These are phyloP conservation scores for Trichoderma aggressivum DNA, from an alignment of 2,329 filamentous ascomycete genomes.

Conservation along the genomic window DNA sequence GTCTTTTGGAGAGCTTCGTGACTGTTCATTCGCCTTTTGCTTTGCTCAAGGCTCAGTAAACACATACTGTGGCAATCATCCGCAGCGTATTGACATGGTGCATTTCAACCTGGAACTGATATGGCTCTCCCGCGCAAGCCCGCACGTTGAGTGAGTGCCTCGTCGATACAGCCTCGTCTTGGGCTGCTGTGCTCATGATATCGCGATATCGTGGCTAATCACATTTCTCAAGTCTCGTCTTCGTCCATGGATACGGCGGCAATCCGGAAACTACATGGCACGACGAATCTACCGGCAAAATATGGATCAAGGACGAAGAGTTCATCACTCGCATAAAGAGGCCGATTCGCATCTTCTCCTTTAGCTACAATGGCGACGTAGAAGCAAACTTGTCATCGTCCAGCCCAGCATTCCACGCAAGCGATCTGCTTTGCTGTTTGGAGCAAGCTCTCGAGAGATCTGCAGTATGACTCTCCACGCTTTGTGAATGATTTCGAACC, in stretches of 20 bases:
- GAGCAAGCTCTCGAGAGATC: slow-evolving; percentile 20
- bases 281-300: slow-evolving; percentile 25
- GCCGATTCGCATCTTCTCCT: slow-evolving; percentile 24
- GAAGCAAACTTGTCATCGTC: slow-evolving; percentile 25
- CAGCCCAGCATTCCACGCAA: slow-evolving; percentile 26
- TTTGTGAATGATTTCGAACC: not conserved
- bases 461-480: slow-evolving; percentile 12
- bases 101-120: slow-evolving; percentile 15
- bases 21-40: not conserved
- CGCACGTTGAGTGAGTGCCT: slow-evolving; percentile 18
- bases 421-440: slow-evolving; percentile 22
- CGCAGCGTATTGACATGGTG: not conserved
- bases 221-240: slow-evolving; percentile 27
- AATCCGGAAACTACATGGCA: slow-evolving; percentile 25
- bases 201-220: not conserved
- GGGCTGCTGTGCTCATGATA: not conserved
- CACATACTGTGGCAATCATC: not conserved
- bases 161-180: not conserved
- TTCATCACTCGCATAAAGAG: slow-evolving; percentile 22
- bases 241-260: slow-evolving; percentile 25
- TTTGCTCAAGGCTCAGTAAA: not conserved
- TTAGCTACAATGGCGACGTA: slow-evolving; percentile 26
- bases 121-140: slow-evolving; percentile 10
- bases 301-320: slow-evolving; percentile 27
- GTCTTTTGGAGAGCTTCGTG: not conserved